Percentiles rank a stretch among this genome's conserved stretches.
Conservation (phyloP, 2,329 filamentous ascomycete genomes). For the Alternaria atra region DNA sequence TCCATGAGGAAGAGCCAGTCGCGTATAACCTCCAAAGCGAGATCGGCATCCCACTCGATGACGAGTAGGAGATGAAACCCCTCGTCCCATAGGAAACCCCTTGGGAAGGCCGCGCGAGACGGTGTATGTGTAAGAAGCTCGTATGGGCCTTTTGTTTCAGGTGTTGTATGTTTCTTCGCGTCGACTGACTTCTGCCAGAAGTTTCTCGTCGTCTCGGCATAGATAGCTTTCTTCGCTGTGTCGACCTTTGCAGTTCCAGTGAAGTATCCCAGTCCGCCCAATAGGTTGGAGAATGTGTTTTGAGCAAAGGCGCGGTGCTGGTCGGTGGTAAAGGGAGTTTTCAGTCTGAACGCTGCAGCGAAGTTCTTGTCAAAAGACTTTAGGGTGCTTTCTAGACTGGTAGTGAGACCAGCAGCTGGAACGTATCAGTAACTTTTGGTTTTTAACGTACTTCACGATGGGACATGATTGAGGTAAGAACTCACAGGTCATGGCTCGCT, state of each 20-base stretch:
- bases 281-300: slow-evolving; percentile 88
- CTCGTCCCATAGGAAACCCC: slow-evolving; percentile 97
- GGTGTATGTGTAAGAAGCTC: slow-evolving; percentile 90
- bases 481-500: slow-evolving; percentile 61
- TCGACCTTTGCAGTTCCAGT: slow-evolving; percentile 86
- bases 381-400: slow-evolving; percentile 70
- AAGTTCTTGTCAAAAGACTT: slow-evolving; percentile 77
- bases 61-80: slow-evolving; percentile 92
- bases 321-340: slow-evolving; percentile 76
- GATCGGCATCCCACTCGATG: slow-evolving; percentile 89
- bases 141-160: slow-evolving; percentile 78
- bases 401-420: slow-evolving; percentile 67
- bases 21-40: slow-evolving; percentile 83
- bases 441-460: neutral
- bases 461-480: neutral
- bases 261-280: slow-evolving; percentile 94
- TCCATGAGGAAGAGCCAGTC: slow-evolving; percentile 97
- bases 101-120: slow-evolving; percentile 90
- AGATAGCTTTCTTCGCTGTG: slow-evolving; percentile 84
- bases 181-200: slow-evolving; percentile 92
- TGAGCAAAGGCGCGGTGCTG: slow-evolving; percentile 80
- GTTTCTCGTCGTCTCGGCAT: slow-evolving; percentile 89
- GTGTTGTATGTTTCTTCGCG: slow-evolving; percentile 72
- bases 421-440: slow-evolving; percentile 16
- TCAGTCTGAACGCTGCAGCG: slow-evolving; percentile 71